phyloP scores from a whole-genome alignment of 495 filamentous ascomycete species.

The Penicillium bialowiezense region DNA sequence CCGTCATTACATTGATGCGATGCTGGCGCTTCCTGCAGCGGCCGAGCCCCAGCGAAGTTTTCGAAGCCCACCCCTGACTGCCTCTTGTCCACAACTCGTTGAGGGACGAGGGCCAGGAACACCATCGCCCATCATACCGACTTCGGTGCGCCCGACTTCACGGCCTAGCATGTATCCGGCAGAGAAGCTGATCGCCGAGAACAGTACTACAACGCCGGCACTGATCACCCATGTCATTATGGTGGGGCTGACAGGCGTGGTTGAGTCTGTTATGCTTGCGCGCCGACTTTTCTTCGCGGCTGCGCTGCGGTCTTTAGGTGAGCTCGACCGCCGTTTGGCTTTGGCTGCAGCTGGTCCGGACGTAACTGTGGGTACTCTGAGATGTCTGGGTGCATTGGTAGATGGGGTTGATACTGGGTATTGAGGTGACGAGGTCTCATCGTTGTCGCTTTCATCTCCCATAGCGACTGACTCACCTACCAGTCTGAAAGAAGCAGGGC shows the following conservation, averaged over 20 bases:
- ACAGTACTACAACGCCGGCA: slow-evolving; percentile 87
- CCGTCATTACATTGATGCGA: slow-evolving; percentile 21
- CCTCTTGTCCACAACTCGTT: slow-evolving; percentile 41
- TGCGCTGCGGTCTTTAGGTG: slow-evolving; percentile 51
- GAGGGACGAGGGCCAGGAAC: slow-evolving; percentile 32
- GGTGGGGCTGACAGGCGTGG: slow-evolving; percentile 52
- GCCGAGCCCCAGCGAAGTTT: slow-evolving; percentile 44
- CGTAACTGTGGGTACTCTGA: slow-evolving; percentile 23
- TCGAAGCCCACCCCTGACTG: slow-evolving; percentile 40
- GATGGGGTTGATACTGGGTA: slow-evolving; percentile 22
- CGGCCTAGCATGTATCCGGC: slow-evolving; percentile 87
- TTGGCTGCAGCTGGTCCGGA: slow-evolving; percentile 31
- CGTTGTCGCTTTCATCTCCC: slow-evolving; percentile 39
- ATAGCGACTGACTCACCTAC: slow-evolving; percentile 75
- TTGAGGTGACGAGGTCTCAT: slow-evolving; percentile 14
- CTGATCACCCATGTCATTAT: slow-evolving; percentile 88
- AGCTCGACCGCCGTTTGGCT: slow-evolving; percentile 48
- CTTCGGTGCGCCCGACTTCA: slow-evolving; percentile 73
- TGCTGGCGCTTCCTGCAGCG: slow-evolving; percentile 34
- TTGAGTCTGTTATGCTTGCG: slow-evolving; percentile 27
- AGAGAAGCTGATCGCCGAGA: slow-evolving; percentile 88
- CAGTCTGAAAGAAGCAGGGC: slow-evolving; percentile 49
- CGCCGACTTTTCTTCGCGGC: slow-evolving; percentile 56
- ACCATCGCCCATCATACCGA: slow-evolving; percentile 35
- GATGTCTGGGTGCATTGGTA: slow-evolving; percentile 18